These are phyloP conservation scores for Eucommia ulmoides DNA, from an alignment of 257 asterid genomes.

Conservation along the genomic window DNA sequence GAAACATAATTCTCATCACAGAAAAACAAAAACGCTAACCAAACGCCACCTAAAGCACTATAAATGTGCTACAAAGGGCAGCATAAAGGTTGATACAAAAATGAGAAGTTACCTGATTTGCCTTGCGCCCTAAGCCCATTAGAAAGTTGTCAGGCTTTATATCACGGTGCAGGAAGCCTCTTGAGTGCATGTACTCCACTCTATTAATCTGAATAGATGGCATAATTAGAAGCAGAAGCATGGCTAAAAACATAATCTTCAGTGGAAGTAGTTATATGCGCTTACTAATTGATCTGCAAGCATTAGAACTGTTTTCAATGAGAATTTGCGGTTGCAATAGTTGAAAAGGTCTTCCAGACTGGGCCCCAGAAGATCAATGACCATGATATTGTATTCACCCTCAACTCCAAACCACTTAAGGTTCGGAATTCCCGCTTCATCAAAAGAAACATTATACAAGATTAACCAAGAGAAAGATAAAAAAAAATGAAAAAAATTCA, in stretches of 20 bases:
- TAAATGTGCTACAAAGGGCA: neutral
- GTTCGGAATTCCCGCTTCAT: constrained; percentile 2
- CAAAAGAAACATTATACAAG: neutral
- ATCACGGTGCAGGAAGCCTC: constrained; percentile 2
- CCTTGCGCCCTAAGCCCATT: constrained; percentile 3
- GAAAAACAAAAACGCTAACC: neutral
- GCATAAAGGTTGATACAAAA: neutral
- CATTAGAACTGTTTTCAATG: constrained; percentile 1
- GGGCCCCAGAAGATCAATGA: constrained; percentile 2
- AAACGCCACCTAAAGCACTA: neutral
- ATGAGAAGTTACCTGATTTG: neutral
- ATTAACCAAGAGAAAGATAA: too few relatives aligned
- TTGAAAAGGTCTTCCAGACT: constrained; percentile 1
- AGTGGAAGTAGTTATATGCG: neutral
- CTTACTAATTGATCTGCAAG: constrained; percentile 3
- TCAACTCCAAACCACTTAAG: constrained; percentile 3
- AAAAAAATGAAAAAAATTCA: too few relatives aligned
- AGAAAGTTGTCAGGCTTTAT: constrained; percentile 3
- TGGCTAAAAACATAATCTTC: neutral
- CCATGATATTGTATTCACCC: constrained; percentile 1
- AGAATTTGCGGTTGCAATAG: neutral
- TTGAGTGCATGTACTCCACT: constrained; percentile 2
- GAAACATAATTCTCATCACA: too few relatives aligned
- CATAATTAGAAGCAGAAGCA: too few relatives aligned
- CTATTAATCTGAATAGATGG: neutral